Evolutionary conservation across 2,329 filamentous ascomycete genomes (phyloP).

Genomic region (Beauveria brongniartii): DNA sequence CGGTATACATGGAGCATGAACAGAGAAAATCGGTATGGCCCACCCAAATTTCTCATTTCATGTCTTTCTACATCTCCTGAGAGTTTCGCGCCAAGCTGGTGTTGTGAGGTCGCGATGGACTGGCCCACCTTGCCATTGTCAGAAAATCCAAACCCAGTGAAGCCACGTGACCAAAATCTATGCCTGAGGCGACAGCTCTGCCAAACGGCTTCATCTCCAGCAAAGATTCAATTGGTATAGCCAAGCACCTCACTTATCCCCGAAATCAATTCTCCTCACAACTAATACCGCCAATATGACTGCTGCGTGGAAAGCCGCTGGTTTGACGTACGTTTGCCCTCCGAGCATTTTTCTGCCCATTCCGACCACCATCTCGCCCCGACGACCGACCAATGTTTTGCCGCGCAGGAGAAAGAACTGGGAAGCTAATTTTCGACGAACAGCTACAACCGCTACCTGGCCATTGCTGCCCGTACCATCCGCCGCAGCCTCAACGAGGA

Average conservation of each 20-base stretch:
- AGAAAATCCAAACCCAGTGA: not conserved
- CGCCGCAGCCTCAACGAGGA: constrained; percentile 97
- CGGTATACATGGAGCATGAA: too few species aligned
- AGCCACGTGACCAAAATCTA: constrained; percentile 16
- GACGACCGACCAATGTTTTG: constrained; percentile 19
- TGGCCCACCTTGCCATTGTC: not conserved
- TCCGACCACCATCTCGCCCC: not conserved
- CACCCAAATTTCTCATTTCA: not conserved
- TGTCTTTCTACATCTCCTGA: not conserved
- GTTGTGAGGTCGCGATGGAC: not conserved
- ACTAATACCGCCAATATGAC: constrained; percentile 64
- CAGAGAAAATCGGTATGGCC: too few species aligned
- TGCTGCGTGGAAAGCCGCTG: constrained; percentile 97
- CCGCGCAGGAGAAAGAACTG: constrained; percentile 9
- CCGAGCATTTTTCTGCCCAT: constrained; percentile 7
- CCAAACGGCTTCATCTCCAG: constrained; percentile 23
- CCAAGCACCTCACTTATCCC: constrained; percentile 27
- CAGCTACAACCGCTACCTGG: constrained; percentile 99
- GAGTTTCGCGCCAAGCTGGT: not conserved
- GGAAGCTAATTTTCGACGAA: constrained; percentile 28
- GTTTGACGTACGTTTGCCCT: constrained; percentile 69
- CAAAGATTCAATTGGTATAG: constrained; percentile 23
- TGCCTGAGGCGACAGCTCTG: constrained; percentile 25
- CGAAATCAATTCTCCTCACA: constrained; percentile 12
- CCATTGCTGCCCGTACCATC: constrained; percentile 87